phyloP scores from a whole-genome alignment of 2,329 filamentous ascomycete species.

The Diaporthe sp. region DNA sequence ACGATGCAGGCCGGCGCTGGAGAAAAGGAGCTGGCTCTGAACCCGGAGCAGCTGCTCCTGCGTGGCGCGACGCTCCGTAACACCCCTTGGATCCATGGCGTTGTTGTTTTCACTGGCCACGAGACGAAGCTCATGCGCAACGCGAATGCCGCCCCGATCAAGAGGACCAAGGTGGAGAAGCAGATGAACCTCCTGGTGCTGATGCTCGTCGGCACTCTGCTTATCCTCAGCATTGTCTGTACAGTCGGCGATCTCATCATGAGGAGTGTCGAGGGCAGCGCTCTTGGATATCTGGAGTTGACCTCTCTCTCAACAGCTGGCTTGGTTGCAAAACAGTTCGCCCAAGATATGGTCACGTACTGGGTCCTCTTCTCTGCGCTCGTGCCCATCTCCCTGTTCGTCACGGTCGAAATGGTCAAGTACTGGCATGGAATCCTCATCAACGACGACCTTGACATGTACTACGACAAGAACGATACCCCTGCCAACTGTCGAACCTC shows the following conservation, averaged over 20 bases:
- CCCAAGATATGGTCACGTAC: slow-evolving; percentile 96
- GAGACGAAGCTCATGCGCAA: slow-evolving; percentile 99
- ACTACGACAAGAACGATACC: slow-evolving; percentile 95
- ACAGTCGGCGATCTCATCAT: slow-evolving; percentile 91
- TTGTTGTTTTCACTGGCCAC: slow-evolving; percentile 97
- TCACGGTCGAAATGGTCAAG: slow-evolving; percentile 97
- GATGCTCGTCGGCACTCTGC: slow-evolving; percentile 86
- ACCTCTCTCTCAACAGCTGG: slow-evolving; percentile 67
- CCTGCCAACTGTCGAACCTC: slow-evolving; percentile 96
- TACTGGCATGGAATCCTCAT: slow-evolving; percentile 98
- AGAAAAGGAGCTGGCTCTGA: slow-evolving; percentile 91
- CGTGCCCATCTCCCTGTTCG: slow-evolving; percentile 97
- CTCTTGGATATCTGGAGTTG: slow-evolving; percentile 81
- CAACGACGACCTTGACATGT: slow-evolving; percentile 97
- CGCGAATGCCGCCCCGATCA: slow-evolving; percentile 96
- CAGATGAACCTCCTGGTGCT: slow-evolving; percentile 95
- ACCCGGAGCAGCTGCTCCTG: slow-evolving; percentile 92
- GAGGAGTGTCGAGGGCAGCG: slow-evolving; percentile 72
- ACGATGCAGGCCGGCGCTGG: slow-evolving; percentile 91
- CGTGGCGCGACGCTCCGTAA: slow-evolving; percentile 95
- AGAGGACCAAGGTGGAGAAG: slow-evolving; percentile 94
- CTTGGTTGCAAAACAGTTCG: slow-evolving; percentile 81
- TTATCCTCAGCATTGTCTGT: slow-evolving; percentile 88
- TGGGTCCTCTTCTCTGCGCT: slow-evolving; percentile 98
- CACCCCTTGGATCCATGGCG: slow-evolving; percentile 95